Evolutionary conservation across 768 basidiomycete species (phyloP).

Genomic region (Mycena rosella): DNA sequence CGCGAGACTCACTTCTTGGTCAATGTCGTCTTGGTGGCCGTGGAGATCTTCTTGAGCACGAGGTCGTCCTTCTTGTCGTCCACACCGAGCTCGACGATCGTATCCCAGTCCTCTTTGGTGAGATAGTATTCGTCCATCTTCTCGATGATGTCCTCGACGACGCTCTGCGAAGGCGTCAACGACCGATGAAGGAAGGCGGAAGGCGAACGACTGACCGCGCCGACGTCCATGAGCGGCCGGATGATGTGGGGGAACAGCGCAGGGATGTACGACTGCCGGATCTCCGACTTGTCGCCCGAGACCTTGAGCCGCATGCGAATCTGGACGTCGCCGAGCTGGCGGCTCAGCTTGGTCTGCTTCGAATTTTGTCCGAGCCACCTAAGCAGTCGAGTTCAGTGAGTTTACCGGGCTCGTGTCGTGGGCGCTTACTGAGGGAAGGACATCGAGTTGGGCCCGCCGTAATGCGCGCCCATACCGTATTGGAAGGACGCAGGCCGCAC

Average conservation of each 20-base stretch:
- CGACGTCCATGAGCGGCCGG: conserved; percentile 79
- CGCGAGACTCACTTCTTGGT: conserved; percentile 78
- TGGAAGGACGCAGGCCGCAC: conserved; percentile 88
- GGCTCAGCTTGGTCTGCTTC: conserved; percentile 83
- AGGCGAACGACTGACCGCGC: conserved; percentile 47
- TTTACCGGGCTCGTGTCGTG: too few relatives aligned
- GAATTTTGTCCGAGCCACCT: conserved; percentile 99
- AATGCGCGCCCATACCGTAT: conserved; percentile 80
- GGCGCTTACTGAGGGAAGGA: conserved; percentile 85
- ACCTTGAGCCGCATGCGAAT: conserved; percentile 95
- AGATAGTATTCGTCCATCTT: conserved; percentile 96
- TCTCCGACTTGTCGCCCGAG: conserved; percentile 90
- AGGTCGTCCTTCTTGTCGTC: conserved; percentile 80
- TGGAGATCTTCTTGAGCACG: conserved; percentile 86
- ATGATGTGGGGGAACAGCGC: conserved; percentile 88
- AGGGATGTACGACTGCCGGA: conserved; percentile 92
- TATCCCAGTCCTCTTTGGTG: conserved; percentile 97
- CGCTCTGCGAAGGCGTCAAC: conserved; percentile 48
- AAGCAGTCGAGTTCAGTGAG: not conserved
- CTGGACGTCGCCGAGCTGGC: conserved; percentile 91
- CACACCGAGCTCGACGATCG: conserved; percentile 92
- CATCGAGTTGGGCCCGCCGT: conserved; percentile 75
- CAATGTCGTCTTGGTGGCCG: conserved; percentile 85
- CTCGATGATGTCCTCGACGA: conserved; percentile 85
- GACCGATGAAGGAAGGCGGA: too few relatives aligned